Evolutionary conservation across 768 basidiomycete species (phyloP), one percentile per base, ranked within the genome.

Genomic region (Ramaria sp.): DNA sequence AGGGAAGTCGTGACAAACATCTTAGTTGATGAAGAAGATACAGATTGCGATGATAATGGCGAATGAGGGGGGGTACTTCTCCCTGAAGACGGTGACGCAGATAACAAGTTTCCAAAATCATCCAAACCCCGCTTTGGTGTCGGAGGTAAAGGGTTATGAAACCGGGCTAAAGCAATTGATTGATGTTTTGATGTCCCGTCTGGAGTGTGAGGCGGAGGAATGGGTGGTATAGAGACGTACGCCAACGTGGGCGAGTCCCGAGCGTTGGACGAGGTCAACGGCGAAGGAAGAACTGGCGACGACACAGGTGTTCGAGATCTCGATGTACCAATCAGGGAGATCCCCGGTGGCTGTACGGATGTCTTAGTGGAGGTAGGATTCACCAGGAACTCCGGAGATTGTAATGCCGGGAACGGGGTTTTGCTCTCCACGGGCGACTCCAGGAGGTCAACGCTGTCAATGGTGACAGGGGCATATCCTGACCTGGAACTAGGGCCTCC

Each of bases 31-130:
- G 27, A 27, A 27, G 27, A 54, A 65, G 59, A 66, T 54, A 60
- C 62, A 59, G 53, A 64, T 47, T 64, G 65, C 57, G 60, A 63
- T 51, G 61, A 55, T 24, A 53, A 48, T 19, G 58, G 52, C 19
- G 64, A 59, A 22, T 58, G 34, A 20, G 46, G 48, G 39, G 43
- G 46, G 41, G 42, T 39, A n/a, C n/a, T 43, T 17, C 31, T 31
- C 22, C 13, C 33, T 22, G 53, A 33, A 41, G 64, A 51, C 27
- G 27, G 27, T 6, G 72, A 61, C 22, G 72, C 69, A 4, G 70
- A 68, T 53, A 69, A 59, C 62, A 79, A 78, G 39, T 80, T 79
- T 5, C 76, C 71, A 62, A 83, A 86, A 49, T 82, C 80, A 55
- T 74, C 73, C 39, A 71, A 66, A 0, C 77, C 72, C 42, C 60